These are phyloP conservation scores for Pythium phragmitis DNA, from an alignment of 352 stramenopile genomes.

Conservation along the genomic window DNA sequence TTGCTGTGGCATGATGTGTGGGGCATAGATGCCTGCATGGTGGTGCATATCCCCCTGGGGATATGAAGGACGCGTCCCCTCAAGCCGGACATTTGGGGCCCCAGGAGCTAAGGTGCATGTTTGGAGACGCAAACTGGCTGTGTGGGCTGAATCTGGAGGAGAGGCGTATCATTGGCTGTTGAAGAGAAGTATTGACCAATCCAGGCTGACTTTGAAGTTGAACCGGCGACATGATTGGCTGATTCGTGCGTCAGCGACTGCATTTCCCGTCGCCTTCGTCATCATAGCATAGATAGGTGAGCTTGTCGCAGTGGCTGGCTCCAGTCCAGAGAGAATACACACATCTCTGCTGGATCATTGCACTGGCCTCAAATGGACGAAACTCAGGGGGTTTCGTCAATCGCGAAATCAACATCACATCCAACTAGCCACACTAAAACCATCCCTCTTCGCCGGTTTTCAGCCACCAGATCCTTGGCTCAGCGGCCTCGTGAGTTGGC, in stretches of 20 bases:
- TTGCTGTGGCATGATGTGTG: neutral
- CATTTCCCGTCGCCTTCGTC: slow-evolving; percentile 4
- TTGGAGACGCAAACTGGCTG: neutral
- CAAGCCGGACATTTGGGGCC: neutral
- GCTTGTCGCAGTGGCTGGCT: slow-evolving; percentile 2
- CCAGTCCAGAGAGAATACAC: neutral
- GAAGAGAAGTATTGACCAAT: slow-evolving; percentile 8
- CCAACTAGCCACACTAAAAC: no score
- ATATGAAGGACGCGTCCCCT: neutral
- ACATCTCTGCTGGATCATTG: neutral
- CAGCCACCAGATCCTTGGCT: no score
- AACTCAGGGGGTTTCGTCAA: no score
- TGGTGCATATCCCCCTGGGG: neutral
- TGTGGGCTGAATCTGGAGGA: slow-evolving; percentile 19
- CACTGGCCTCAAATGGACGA: neutral
- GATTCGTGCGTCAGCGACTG: slow-evolving; percentile 21
- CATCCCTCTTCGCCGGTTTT: no score
- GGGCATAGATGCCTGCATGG: neutral
- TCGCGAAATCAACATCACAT: no score
- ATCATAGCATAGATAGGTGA: neutral
- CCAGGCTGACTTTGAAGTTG: slow-evolving; percentile 26
- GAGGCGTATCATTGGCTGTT: slow-evolving; percentile 12
- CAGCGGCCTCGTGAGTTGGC: no score
- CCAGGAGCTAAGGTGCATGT: no score
- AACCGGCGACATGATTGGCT: slow-evolving; percentile 21